These are phyloP conservation scores for Paecilomyces niveus DNA, from an alignment of 2,329 filamentous ascomycete genomes.

Conservation along the genomic window DNA sequence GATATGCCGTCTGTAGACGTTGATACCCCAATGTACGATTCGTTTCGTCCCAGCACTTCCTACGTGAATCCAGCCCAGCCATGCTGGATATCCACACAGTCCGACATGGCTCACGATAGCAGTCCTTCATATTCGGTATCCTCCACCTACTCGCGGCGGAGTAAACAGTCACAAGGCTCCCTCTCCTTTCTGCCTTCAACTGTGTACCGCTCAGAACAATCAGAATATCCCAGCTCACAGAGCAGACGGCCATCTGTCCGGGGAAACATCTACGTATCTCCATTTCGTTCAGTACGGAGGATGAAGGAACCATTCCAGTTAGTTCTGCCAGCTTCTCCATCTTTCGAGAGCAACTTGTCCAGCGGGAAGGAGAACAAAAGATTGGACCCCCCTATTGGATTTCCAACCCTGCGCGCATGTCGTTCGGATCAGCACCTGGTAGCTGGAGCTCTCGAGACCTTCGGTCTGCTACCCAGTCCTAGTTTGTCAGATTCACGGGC, in stretches of 20 bases:
- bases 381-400: constrained; percentile 13
- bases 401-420: constrained; percentile 25
- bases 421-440: constrained; percentile 29
- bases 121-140: constrained; percentile 13
- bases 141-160: constrained; percentile 19
- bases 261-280: constrained; percentile 21
- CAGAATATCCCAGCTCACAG: constrained; percentile 20
- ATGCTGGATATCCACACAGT: constrained; percentile 10
- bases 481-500: constrained; percentile 27
- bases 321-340: constrained; percentile 27
- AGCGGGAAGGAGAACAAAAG: constrained; percentile 12
- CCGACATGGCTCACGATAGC: constrained; percentile 5
- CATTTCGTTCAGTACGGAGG: constrained; percentile 31
- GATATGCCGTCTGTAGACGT: constrained; percentile 26
- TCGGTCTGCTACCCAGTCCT: constrained; percentile 30
- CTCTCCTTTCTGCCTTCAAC: constrained; percentile 29
- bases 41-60: constrained; percentile 6
- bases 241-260: constrained; percentile 20
- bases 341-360: constrained; percentile 18
- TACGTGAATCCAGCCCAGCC: constrained; percentile 6
- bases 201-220: constrained; percentile 19
- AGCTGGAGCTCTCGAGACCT: constrained; percentile 21
- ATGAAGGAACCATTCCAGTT: constrained; percentile 35
- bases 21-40: constrained; percentile 14
- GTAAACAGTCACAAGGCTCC: constrained; percentile 24